Conservation (phyloP, 2,329 filamentous ascomycete genomes). For the Paracamarosporium sp. region DNA sequence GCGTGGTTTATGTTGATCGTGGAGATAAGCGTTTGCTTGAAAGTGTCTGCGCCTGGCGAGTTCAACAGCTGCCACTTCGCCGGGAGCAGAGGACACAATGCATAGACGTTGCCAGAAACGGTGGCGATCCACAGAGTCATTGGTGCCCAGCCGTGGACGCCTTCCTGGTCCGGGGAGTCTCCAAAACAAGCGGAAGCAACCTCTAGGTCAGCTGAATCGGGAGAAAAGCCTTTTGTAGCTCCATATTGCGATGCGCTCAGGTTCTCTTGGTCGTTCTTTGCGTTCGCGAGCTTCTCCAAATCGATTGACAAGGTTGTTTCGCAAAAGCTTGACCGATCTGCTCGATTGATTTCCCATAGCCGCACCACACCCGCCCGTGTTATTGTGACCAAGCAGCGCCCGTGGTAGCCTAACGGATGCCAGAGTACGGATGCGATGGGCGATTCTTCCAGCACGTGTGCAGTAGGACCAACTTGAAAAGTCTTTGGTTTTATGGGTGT, state of each 20-base stretch:
- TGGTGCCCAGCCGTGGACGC: conserved; percentile 78
- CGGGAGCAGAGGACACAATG: conserved; percentile 87
- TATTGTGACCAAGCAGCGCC: conserved; percentile 83
- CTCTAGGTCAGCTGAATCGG: conserved; percentile 91
- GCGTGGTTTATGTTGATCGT: conserved; percentile 75
- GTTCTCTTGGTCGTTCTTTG: conserved; percentile 80
- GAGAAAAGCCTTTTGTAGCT: conserved; percentile 82
- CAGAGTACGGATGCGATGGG: conserved; percentile 83
- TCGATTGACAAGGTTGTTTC: conserved; percentile 84
- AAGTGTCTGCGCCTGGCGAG: conserved; percentile 59
- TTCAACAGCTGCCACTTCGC: conserved; percentile 74
- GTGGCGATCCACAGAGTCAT: conserved; percentile 99
- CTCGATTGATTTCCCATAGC: conserved; percentile 86
- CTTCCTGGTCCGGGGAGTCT: conserved; percentile 63
- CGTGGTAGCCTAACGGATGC: conserved; percentile 88
- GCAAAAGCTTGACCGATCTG: conserved; percentile 87
- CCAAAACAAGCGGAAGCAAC: conserved; percentile 91
- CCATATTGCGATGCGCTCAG: conserved; percentile 77
- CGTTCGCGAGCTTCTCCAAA: conserved; percentile 86
- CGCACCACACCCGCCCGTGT: conserved; percentile 88
- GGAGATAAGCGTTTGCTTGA: conserved; percentile 82
- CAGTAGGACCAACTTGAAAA: conserved; percentile 90
- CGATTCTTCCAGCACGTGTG: conserved; percentile 85
- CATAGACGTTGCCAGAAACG: conserved; percentile 90
- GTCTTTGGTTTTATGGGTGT: conserved; percentile 80